Base-by-base conservation (phyloP, 2,329 filamentous ascomycete species). In the Ceratocystis cacaofunesta region DNA sequence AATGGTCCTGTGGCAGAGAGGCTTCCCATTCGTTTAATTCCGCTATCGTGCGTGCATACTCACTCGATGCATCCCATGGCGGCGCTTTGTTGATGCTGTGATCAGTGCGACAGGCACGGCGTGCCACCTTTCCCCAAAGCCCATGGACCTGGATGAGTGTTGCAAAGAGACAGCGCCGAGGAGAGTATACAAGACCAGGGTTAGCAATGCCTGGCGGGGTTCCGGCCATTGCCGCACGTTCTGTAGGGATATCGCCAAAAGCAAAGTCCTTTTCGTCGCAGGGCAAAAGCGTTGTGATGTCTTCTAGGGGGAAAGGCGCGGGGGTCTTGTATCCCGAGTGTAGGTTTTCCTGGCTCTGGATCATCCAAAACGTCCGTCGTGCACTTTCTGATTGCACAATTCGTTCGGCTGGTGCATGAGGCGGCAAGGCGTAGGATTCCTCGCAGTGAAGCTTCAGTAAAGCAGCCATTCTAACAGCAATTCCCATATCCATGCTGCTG, bases 251-350 rank as follows among this genome's bases (percentile, higher is more conserved):
- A 2, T 67, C 57, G 5, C 74, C 74, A 67, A 76, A 76, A 6
- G 73, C 71, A 65, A 76, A 76, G 57, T 76, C 75, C 17, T 69
- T 68, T 69, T 76, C 75, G 25, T 74, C 70, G 65, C 74, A 75
- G 1, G 75, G 75, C 2, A 76, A 68, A 6, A 73, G 68, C 3
- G 72, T 72, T 1, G 74, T 75, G 63, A 76, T 75, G 62, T 76
- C 75, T 25, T 70, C 68, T 1, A 71, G 68, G 2, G 73, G 70
- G 65, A 76, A 76, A 0, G 74, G 69, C 0, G 70, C 69, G 0
- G 74, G 73, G 1, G 72, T 71, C 36, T 71, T 72, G 65, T 72
- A 72, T 5, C 73, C 72, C 2, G 75, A 74, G 68, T 75, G 72
- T 0, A 76, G 70, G 66, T 75, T 75, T 66, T 75, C 74, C 50